These are phyloP conservation scores for Dendrobium chrysotoxum DNA, from an alignment of 106 monocot genomes.

Conservation along the genomic window DNA sequence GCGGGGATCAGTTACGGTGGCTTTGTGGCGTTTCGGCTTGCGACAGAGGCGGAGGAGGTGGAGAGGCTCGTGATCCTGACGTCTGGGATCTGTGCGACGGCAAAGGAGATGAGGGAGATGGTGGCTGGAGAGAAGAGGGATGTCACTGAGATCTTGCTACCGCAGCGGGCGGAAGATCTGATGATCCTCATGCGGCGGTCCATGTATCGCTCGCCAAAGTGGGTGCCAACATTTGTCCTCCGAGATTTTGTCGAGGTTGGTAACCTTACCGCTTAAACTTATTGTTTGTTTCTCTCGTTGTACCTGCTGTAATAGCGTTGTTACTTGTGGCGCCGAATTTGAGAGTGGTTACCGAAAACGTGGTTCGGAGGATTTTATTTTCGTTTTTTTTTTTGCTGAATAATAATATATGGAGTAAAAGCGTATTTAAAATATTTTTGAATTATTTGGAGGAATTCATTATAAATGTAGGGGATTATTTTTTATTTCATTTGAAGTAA, in stretches of 20 bases:
- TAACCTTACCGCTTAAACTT: slow-evolving; percentile 8
- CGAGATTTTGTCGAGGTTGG: slow-evolving; percentile 53
- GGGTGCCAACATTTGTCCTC: slow-evolving; percentile 59
- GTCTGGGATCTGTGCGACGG: slow-evolving; percentile 26
- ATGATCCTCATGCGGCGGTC: slow-evolving; percentile 35
- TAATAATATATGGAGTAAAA: no score
- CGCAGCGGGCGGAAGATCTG: slow-evolving; percentile 39
- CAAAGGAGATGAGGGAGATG: slow-evolving; percentile 26
- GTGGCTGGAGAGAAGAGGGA: slow-evolving; percentile 37
- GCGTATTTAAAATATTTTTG: no score
- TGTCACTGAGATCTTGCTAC: slow-evolving; percentile 48
- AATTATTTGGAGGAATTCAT: no score
- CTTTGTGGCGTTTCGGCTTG: slow-evolving; percentile 62
- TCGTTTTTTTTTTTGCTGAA: no score
- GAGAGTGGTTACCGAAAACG: no score
- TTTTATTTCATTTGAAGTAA: no score
- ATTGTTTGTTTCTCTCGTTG: not conserved
- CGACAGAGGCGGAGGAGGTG: slow-evolving; percentile 24
- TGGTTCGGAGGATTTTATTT: no score
- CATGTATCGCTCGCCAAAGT: slow-evolving; percentile 34
- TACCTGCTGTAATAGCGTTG: not conserved
- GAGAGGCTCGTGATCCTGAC: slow-evolving; percentile 42
- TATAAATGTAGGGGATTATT: no score
- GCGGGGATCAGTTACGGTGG: slow-evolving; percentile 60
- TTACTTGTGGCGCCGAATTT: no score